These are phyloP conservation scores for Gnaphalium uliginosum DNA, from an alignment of 129 eudicot species.

Conservation along the genomic window DNA sequence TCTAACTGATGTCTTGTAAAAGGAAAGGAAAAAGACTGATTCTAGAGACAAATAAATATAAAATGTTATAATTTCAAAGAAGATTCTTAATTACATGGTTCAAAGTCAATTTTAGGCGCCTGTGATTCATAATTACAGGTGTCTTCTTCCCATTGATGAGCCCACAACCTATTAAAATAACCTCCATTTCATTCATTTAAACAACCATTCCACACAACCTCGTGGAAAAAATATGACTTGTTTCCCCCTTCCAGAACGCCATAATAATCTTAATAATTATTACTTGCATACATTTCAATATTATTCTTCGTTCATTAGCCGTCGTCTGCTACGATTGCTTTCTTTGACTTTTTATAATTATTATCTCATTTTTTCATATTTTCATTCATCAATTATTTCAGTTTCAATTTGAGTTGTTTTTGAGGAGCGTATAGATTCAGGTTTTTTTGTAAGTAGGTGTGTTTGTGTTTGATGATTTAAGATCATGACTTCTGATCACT, in stretches of 20 bases:
- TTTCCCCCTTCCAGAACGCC: constrained; percentile 35
- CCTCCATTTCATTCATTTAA: background rate
- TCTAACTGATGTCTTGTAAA: background rate
- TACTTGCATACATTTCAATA: constrained; percentile 14
- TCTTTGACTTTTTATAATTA: constrained; percentile 31
- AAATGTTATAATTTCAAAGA: background rate
- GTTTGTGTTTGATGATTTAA: constrained; percentile 25
- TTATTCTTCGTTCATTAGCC: constrained; percentile 23
- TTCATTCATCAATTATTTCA: background rate
- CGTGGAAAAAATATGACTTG: constrained; percentile 32
- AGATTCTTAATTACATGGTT: background rate
- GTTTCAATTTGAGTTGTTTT: background rate
- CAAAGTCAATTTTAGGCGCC: constrained; percentile 6
- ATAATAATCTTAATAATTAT: background rate
- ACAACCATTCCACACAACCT: background rate
- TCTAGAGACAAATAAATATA: background rate
- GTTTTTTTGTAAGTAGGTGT: constrained; percentile 17
- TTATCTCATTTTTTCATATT: constrained; percentile 4
- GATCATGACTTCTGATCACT: constrained; percentile 59
- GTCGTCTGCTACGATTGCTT: constrained; percentile 22
- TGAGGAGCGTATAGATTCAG: background rate
- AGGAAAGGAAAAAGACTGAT: background rate
- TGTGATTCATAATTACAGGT: background rate
- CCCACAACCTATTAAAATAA: constrained; percentile 6
- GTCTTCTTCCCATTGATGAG: background rate